Evolutionary conservation across 176 grass and related monocot species (phyloP).

Genomic region (Puya raimondii): DNA sequence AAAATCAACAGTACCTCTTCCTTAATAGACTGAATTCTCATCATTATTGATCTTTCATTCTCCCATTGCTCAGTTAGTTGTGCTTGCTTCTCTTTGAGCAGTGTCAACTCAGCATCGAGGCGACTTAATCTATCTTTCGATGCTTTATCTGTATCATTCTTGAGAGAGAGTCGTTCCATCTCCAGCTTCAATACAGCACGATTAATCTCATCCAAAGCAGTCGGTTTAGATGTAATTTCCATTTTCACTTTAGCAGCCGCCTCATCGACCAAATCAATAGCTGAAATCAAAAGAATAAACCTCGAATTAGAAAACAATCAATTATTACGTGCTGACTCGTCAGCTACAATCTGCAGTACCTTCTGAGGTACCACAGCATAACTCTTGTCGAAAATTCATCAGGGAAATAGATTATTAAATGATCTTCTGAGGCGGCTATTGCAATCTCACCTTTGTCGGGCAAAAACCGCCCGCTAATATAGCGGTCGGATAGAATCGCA

Average conservation of each 20-base stretch:
- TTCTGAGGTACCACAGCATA: too few species aligned
- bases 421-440: background rate
- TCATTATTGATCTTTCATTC: slow-evolving; percentile 84
- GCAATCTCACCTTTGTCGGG: slow-evolving; percentile 83
- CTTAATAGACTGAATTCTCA: slow-evolving; percentile 90
- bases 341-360: too few species aligned
- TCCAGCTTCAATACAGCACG: slow-evolving; percentile 89
- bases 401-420: background rate
- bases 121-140: slow-evolving; percentile 78
- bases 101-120: slow-evolving; percentile 69
- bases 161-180: slow-evolving; percentile 95
- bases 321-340: too few species aligned
- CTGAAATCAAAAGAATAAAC: slow-evolving; percentile 30
- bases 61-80: slow-evolving; percentile 91
- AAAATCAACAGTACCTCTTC: slow-evolving; percentile 49
- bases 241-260: slow-evolving; percentile 98
- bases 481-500: slow-evolving; percentile 83
- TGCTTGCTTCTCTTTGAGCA: slow-evolving; percentile 75
- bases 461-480: slow-evolving; percentile 96
- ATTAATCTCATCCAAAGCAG: slow-evolving; percentile 92
- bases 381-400: background rate
- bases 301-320: slow-evolving; percentile 12
- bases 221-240: slow-evolving; percentile 99
- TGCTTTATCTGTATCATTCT: slow-evolving; percentile 97
- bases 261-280: slow-evolving; percentile 98